Evolutionary conservation across 352 stramenopile species (phyloP), one percentile per base, ranked within the genome.

Genomic region (Lagenidium sp.): DNA sequence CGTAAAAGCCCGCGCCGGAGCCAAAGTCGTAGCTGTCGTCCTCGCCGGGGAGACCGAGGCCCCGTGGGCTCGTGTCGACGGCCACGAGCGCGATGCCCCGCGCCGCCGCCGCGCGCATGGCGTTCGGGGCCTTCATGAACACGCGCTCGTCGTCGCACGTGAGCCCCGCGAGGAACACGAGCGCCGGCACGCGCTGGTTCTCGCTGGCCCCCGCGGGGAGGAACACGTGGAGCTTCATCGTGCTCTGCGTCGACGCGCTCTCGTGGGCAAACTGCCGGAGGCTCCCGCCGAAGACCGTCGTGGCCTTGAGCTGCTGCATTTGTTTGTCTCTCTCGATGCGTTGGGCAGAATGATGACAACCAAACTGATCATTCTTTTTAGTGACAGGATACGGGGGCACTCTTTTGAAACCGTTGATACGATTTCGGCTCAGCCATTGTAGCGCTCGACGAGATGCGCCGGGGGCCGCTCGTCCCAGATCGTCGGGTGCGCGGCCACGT

Each of bases 11-110:
- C 19, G 96, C 96, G 26, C 84, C 94, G 13, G 87, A 92, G 26
- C 96, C 96, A 55, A 99, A 97, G 67, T 99, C 96, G 66, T 92
- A 99, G 34, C 51, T 55, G 45, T 98, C 94, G 21, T 98, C 86
- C 56, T 98, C 94, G 12, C 95, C 94, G 11, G 93, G 75, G 44
- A 96, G 82, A 39, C 70, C 77, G 21, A 92, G 75, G 25, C 85
- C 85, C 16, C 96, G 82, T n/a, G 96, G 96, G 62, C 77, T 91
- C 8, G 96, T 99, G 66, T 99, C 96, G 1, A 88, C 90, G 15
- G 94, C 85, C 29, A 99, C 87, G 44, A 99, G 82, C 6, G 90
- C 94, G 44, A 99, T 87, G 23, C 92, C 86, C 23, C 95, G 78
- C 45, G 75, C 65, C 6, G 89, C 87, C 8, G 95, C 95, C 49